Evolutionary conservation across 495 filamentous ascomycete genomes (phyloP), one percentile per base, ranked within the genome.

Genomic region (Hyaloscypha hepaticicola): DNA sequence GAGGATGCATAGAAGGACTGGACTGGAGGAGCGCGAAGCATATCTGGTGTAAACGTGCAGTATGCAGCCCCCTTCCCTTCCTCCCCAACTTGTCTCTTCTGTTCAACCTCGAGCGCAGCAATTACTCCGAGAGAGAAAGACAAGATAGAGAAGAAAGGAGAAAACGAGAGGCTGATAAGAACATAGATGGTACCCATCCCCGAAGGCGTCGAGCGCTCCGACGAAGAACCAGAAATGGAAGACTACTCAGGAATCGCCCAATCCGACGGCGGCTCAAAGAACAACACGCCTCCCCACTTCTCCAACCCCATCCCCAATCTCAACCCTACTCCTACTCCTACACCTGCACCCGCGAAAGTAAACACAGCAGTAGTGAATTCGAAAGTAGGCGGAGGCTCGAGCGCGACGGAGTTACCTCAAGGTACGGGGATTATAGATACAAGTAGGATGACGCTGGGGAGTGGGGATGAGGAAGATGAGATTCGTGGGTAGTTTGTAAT

Each of bases 11-110:
- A 55, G 80, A 83, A 33, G 83, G 76, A 3, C 71, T 88, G 19
- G 81, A 85, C 68, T 83, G 86, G 83, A 75, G 67, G 6, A 67
- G 67, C 5, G 83, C 83, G 12, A 80, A 80, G 50, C 85, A 88
- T 74, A 84, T 89, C 52, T 88, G 86, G 85, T 83, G 82, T 12
- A 80, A 83, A 66, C 76, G 79, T 33, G 86, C 86, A 58, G 65
- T 67, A 52, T 25, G 65, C 63, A 6, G 25, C 45, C 11, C 19
- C 31, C 57, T 49, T 49, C 50, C 53, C 34, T 56, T 51, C 31
- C n/a, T 31, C 22, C 22, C 14, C 21, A n/a, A 3, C 8, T 34
- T 25, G 14, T 55, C n/a, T 41, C 29, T 45, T 21, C 22, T 11
- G 19, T 45, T 27, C 48, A 51, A 21, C 22, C 24, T 25, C 7